Evolutionary conservation across 1,284 basidiomycete species (phyloP).

Genomic region (Heterobasidion occidentale): DNA sequence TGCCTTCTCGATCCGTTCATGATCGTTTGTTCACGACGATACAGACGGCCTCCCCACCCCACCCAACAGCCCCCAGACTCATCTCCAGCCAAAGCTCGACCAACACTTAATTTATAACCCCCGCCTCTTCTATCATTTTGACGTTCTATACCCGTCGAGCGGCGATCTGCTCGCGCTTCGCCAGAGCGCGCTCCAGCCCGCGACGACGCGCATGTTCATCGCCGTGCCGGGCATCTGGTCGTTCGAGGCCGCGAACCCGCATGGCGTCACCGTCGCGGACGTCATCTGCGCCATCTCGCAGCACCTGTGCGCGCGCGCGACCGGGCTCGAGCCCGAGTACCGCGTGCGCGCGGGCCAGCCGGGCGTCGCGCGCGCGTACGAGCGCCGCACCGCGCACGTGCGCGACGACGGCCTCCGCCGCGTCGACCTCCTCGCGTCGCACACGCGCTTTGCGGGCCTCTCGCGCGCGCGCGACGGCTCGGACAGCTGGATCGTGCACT

Average conservation of each 20-base stretch:
- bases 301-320: not conserved
- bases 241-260: not conserved
- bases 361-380: not conserved
- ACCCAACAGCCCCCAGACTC: not conserved
- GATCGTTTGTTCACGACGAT: too few species aligned
- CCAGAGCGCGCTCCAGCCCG: not conserved
- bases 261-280: not conserved
- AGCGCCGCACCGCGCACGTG: constrained; percentile 6
- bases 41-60: not conserved
- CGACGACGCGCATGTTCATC: not conserved
- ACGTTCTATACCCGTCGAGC: not conserved
- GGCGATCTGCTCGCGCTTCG: not conserved
- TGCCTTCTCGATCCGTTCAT: too few species aligned
- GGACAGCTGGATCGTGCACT: constrained; percentile 18
- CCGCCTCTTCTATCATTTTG: too few species aligned
- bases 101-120: not conserved
- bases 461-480: constrained; percentile 9
- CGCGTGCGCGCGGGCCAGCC: constrained; percentile 3
- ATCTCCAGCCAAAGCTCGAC: not conserved
- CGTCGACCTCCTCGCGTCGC: constrained; percentile 11
- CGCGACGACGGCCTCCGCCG: constrained; percentile 9
- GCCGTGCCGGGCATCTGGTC: not conserved
- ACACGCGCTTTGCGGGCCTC: constrained; percentile 10
- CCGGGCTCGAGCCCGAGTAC: constrained; percentile 1
- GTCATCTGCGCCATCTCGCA: not conserved